Base-by-base conservation (phyloP, 2,329 filamentous ascomycete species). In the Exophiala oligosperma region DNA sequence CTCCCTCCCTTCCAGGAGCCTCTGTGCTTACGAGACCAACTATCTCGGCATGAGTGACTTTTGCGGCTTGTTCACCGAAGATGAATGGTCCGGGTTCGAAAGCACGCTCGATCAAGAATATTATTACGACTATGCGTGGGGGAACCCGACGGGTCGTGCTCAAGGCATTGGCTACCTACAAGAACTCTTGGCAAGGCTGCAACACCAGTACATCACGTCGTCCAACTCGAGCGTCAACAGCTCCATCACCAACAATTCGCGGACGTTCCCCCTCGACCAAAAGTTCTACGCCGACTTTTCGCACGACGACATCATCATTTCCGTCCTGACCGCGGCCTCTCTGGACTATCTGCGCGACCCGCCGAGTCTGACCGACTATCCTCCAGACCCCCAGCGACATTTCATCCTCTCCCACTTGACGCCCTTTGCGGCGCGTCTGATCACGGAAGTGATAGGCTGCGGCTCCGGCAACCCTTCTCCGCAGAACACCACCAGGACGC, bases 361-460 rank as follows among this genome's bases (percentile, higher is more conserved):
- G 1, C 78, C 79, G 1, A 70, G 67, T 48, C 67, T 81, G 12
- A 73, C 69, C 74, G 3, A 70, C 75, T 66, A 71, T 74, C 23
- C 62, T 3, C 63, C 61, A 1, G 41, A 64, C 37, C 61, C 63
- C 1, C 65, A 79, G 21, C 73, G 79, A 2, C 74, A 74, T 49
- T 84, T 83, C 69, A 71, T 74, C 26, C 71, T 84, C 7, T 80
- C 77, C 2, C 67, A 79, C 47, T 64, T 84, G 52, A 82, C 81
- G 0, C 82, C 82, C 1, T 84, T 84, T 60, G 81, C 79, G 23
- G 81, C 76, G 2, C 76, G 79, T 17, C 73, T 85, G 29, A 72
- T 82, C 46, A 82, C 82, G 1, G 82, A 85, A 69, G 75, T 83
- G 28, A 80, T 84, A 62, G 81, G 79, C 35, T 84, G 82, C 64